Evolutionary conservation across 1,284 basidiomycete genomes (phyloP).

Genomic region (Caloboletus firmus): DNA sequence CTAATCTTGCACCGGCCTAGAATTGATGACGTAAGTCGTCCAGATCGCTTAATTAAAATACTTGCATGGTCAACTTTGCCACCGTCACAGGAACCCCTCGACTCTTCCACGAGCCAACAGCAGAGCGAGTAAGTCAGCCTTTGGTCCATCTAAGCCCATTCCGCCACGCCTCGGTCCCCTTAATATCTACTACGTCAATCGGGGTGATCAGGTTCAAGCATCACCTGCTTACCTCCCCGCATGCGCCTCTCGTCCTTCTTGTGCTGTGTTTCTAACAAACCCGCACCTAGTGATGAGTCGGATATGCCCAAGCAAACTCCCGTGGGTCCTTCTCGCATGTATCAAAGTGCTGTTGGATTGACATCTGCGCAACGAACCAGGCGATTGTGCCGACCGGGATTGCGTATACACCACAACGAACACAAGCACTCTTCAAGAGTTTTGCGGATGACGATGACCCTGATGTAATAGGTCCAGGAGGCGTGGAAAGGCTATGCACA

Average conservation of each 20-base stretch:
- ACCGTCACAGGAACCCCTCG: slow-evolving; percentile 29
- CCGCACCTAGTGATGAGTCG: slow-evolving; percentile 47
- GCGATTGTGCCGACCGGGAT: slow-evolving; percentile 32
- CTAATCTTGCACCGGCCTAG: slow-evolving; percentile 18
- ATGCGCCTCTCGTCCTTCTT: slow-evolving; percentile 54
- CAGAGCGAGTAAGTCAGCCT: slow-evolving; percentile 34
- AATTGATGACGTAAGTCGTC: slow-evolving; percentile 34
- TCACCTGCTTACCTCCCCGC: slow-evolving; percentile 26
- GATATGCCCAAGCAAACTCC: slow-evolving; percentile 25
- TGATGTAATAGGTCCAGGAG: slow-evolving; percentile 62
- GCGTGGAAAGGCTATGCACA: slow-evolving; percentile 62
- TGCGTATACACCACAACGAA: slow-evolving; percentile 51
- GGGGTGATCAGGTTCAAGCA: slow-evolving; percentile 22
- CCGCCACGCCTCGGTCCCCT: slow-evolving; percentile 10
- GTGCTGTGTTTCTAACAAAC: slow-evolving; percentile 53
- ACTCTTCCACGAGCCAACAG: slow-evolving; percentile 21
- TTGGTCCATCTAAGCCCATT: slow-evolving; percentile 20
- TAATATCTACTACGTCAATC: slow-evolving; percentile 12
- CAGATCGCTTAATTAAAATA: slow-evolving; percentile 19
- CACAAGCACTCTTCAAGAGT: slow-evolving; percentile 55
- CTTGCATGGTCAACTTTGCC: slow-evolving; percentile 12
- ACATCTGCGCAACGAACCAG: slow-evolving; percentile 2
- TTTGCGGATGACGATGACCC: slow-evolving; percentile 64
- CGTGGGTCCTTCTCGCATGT: slow-evolving; percentile 16
- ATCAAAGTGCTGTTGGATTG: not conserved